Percentiles rank a stretch among this genome's conserved stretches.
phyloP scores from a whole-genome alignment of 2,329 filamentous ascomycete species.

The Curvularia sp. region DNA sequence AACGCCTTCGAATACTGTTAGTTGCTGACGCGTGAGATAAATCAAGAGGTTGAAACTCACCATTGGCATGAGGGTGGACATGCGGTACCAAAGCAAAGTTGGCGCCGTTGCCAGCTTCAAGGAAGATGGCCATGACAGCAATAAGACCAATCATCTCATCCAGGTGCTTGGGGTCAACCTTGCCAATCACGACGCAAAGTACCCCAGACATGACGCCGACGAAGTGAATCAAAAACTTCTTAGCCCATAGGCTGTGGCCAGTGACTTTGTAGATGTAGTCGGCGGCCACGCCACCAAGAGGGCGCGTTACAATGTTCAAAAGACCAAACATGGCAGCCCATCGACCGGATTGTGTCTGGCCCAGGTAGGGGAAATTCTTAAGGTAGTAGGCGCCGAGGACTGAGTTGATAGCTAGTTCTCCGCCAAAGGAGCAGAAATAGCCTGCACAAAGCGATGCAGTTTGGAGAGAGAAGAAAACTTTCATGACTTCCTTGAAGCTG shows the following conservation, averaged over 20 bases:
- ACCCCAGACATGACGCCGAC: constrained; percentile 64
- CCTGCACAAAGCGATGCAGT: constrained; percentile 61
- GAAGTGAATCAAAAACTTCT: constrained; percentile 68
- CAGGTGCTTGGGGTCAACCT: constrained; percentile 67
- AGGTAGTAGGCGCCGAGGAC: constrained; percentile 67
- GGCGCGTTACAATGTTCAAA: constrained; percentile 72
- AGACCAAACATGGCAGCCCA: constrained; percentile 80
- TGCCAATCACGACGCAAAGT: constrained; percentile 69
- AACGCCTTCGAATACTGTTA: constrained; percentile 53
- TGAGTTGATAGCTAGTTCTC: constrained; percentile 67
- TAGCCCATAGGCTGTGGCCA: constrained; percentile 63
- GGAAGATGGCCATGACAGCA: constrained; percentile 78
- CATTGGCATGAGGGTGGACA: constrained; percentile 83
- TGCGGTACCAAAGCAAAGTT: constrained; percentile 89
- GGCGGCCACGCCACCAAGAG: constrained; percentile 68
- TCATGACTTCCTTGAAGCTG: constrained; percentile 64
- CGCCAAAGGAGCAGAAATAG: constrained; percentile 69
- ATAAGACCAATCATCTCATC: constrained; percentile 78
- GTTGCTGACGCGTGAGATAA: neutral
- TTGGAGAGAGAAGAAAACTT: constrained; percentile 68
- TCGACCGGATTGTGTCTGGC: constrained; percentile 62
- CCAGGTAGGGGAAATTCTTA: constrained; percentile 62
- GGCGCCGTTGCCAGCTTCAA: constrained; percentile 84
- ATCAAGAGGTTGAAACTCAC: constrained; percentile 48
- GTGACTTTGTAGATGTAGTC: constrained; percentile 63